Base-by-base conservation (phyloP, 2,329 filamentous ascomycete species). In the Pseudocercospora fuligena region DNA sequence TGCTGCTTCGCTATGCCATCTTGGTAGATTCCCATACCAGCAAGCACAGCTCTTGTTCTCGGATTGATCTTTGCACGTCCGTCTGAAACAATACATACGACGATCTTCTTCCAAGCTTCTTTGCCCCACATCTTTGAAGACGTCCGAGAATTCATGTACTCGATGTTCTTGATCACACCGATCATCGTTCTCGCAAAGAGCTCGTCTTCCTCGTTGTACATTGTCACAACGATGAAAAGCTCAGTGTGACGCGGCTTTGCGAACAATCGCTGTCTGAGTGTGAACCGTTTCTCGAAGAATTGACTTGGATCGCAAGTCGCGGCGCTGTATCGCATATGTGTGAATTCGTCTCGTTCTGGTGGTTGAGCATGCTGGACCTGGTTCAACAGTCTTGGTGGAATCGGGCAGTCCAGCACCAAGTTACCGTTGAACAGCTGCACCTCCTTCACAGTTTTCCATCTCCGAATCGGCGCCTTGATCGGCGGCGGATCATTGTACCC, bases 201-300 rank as follows among this genome's bases (percentile, higher is more conserved):
- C 71, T 98, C 90, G 74, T 99, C 95, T 78, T 99, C 94, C 77
- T 99, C 95, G 77, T 99, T 99, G 83, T 99, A 99, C 94, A 97
- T 97, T 65, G 94, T 98, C 62, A 98, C 89, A 36, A 94, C 94
- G 74, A 98, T 97, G 80, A 98, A 97, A 1, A 98, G 84, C 81
- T 98, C 94, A 0, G 94, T 97, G 76, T 97, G 92, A 63, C 94
- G 87, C 3, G 93, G 91, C 79, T 97, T 97, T 64, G 92, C 93
- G 77, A 97, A 97, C 25, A 98, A 87, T 77, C 89, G 90, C 80
- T 98, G 94, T 69, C 94, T 91, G 66, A 98, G 82, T 0, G 94
- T 97, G 74, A 97, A 98, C 68, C 94, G 92, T 74, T 93, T 89
- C 3, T 92, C 89, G 77, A 91, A 93, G 78, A 97, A 98, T 65